Conservation (phyloP, 2,329 filamentous ascomycete genomes). For the Cladosporium sp. region DNA sequence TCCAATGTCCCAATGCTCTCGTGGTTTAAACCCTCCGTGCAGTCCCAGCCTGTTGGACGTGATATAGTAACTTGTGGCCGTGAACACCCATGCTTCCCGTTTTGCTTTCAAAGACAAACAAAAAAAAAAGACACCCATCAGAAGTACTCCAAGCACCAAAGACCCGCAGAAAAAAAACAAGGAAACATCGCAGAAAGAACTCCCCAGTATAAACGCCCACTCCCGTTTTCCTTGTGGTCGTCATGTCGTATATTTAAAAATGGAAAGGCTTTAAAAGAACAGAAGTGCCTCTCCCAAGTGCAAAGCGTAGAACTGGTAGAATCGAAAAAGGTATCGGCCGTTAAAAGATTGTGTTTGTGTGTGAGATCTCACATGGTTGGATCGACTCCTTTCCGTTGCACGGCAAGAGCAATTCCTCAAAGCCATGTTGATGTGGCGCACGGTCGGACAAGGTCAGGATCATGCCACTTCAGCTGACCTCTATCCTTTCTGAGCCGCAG, state of each 20-base stretch:
- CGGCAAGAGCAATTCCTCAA: background rate
- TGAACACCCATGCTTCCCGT: slow-evolving; percentile 8
- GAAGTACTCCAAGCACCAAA: slow-evolving; percentile 10
- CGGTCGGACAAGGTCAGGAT: background rate
- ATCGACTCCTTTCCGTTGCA: background rate
- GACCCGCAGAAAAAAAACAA: background rate
- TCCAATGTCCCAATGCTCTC: slow-evolving; percentile 13
- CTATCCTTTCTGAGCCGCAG: slow-evolving; percentile 12
- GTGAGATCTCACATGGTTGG: background rate
- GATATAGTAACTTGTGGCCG: slow-evolving; percentile 4
- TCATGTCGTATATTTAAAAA: slow-evolving; percentile 16
- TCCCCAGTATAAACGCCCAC: slow-evolving; percentile 5
- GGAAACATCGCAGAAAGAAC: background rate
- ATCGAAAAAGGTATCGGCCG: slow-evolving; percentile 11
- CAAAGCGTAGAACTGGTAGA: slow-evolving; percentile 4
- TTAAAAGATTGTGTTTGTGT: slow-evolving; percentile 5
- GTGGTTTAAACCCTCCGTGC: slow-evolving; percentile 1
- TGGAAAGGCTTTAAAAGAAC: slow-evolving; percentile 9
- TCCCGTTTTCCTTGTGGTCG: slow-evolving; percentile 11
- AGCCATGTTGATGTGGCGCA: background rate
- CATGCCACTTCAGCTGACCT: slow-evolving; percentile 9
- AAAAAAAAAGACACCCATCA: background rate
- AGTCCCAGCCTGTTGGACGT: slow-evolving; percentile 20
- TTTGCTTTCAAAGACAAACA: background rate
- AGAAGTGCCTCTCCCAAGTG: slow-evolving; percentile 1